A percentile compares a stretch with the other conserved stretches of the same genome.
Evolutionary conservation across 108 stramenopile genomes (phyloP).

Genomic region (Cyclotella choctawhatcheeana): DNA sequence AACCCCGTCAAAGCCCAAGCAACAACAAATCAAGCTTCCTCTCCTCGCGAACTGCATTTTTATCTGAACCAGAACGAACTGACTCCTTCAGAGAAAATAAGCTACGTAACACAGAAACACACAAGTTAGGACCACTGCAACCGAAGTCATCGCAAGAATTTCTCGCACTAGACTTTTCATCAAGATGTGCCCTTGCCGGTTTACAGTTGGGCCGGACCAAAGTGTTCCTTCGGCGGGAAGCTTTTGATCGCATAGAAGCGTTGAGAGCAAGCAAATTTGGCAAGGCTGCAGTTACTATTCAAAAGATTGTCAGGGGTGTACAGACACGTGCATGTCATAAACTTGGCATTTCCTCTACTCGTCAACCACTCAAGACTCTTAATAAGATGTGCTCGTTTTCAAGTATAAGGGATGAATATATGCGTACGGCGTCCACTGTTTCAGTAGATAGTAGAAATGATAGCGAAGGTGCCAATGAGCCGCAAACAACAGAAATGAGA

Average conservation of each 20-base stretch:
- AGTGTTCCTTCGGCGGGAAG: conserved; percentile 82
- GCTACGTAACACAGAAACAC: conserved; percentile 22
- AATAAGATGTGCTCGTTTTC: conserved; percentile 5
- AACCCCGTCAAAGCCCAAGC: neutral
- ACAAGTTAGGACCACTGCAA: conserved; percentile 19
- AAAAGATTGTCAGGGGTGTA: conserved; percentile 52
- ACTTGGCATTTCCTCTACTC: neutral
- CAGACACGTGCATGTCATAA: conserved; percentile 42
- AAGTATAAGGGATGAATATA: conserved; percentile 1
- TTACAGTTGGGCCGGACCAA: conserved; percentile 90
- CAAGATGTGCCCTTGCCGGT: conserved; percentile 52
- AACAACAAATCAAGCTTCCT: conserved; percentile 13
- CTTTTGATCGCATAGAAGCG: conserved; percentile 84
- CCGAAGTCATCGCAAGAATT: conserved; percentile 24
- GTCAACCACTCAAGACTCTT: neutral
- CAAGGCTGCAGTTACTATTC: conserved; percentile 56
- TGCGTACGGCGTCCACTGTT: conserved; percentile 3
- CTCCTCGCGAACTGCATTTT: conserved; percentile 4
- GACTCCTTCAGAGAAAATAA: neutral
- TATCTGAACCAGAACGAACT: conserved; percentile 1
- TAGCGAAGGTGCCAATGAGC: conserved; percentile 10
- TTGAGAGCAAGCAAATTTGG: conserved; percentile 55
- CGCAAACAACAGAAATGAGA: neutral
- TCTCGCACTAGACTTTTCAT: conserved; percentile 16
- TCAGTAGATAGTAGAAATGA: conserved; percentile 15